phyloP scores from a whole-genome alignment of 306 rosid species.

The Citrullus mucosospermus region DNA sequence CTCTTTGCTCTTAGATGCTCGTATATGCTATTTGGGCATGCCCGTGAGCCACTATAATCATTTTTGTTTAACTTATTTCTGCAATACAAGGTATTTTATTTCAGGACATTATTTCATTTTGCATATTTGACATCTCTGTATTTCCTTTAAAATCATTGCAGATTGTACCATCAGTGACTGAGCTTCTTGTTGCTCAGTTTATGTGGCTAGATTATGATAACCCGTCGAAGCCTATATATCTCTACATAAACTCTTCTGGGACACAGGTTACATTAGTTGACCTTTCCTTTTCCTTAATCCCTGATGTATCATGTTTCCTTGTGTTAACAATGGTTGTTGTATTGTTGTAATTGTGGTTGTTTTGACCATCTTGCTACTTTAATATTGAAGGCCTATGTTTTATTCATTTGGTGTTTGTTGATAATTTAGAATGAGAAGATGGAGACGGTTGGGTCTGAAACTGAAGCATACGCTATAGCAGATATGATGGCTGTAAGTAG shows the following conservation, averaged over 20 bases:
- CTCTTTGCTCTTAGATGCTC: constrained; percentile 78
- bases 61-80: constrained; percentile 4
- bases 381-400: neutral
- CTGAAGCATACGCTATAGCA: constrained; percentile 84
- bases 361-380: neutral
- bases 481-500: constrained; percentile 80
- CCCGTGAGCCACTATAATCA: constrained; percentile 48
- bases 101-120: neutral
- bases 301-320: neutral
- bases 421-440: constrained; percentile 56
- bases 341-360: neutral
- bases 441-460: constrained; percentile 81
- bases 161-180: constrained; percentile 95
- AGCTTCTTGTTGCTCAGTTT: constrained; percentile 79
- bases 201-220: constrained; percentile 92
- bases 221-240: constrained; percentile 63
- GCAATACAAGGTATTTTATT: neutral
- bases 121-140: constrained; percentile 1
- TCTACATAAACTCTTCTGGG: constrained; percentile 87
- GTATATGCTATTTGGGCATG: constrained; percentile 83
- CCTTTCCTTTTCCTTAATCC: neutral
- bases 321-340: neutral
- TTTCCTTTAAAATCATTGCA: constrained; percentile 29
- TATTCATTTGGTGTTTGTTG: constrained; percentile 10
- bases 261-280: constrained; percentile 52